phyloP scores from a whole-genome alignment of 2,329 filamentous ascomycete genomes.

The Aspergillus jensenii region DNA sequence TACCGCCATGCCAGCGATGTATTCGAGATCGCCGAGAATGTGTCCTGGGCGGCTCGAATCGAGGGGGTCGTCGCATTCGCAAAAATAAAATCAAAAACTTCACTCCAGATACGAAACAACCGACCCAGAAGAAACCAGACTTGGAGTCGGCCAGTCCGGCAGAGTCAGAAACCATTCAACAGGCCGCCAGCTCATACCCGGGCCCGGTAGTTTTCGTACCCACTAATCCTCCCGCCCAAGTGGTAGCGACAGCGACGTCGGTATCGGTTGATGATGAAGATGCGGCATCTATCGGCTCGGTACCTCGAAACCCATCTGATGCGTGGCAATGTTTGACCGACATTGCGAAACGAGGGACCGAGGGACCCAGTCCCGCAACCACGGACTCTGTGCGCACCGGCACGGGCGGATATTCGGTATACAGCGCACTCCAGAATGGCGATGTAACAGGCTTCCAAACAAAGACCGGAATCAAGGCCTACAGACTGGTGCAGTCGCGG shows the following conservation, averaged over 20 bases:
- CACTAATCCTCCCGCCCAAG: conserved; percentile 26
- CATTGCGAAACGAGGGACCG: conserved; percentile 41
- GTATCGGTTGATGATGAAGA: conserved; percentile 39
- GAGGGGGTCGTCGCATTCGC: conserved; percentile 58
- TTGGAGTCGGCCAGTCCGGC: conserved; percentile 25
- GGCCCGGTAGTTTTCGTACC: conserved; percentile 35
- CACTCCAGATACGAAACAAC: conserved; percentile 25
- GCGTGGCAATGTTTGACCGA: conserved; percentile 50
- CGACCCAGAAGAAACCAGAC: conserved; percentile 28
- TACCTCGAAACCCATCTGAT: conserved; percentile 49
- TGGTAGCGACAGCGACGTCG: conserved; percentile 19
- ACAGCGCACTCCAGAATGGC: conserved; percentile 28
- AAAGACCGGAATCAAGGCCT: conserved; percentile 38
- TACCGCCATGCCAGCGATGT: conserved; percentile 59
- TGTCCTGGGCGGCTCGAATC: conserved; percentile 59
- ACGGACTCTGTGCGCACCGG: conserved; percentile 24
- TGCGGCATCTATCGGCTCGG: conserved; percentile 41
- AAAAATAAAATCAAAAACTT: conserved; percentile 49
- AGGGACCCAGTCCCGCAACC: conserved; percentile 19
- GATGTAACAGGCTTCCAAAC: conserved; percentile 27
- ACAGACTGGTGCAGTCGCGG: conserved; percentile 45
- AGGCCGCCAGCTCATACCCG: conserved; percentile 30
- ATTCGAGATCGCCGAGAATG: conserved; percentile 59
- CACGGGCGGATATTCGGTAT: conserved; percentile 24
- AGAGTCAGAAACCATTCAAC: conserved; percentile 26